Percentiles rank a stretch among this genome's conserved stretches.
Conservation (phyloP, 345 rosid species). For the Eucalyptus cloeziana region DNA sequence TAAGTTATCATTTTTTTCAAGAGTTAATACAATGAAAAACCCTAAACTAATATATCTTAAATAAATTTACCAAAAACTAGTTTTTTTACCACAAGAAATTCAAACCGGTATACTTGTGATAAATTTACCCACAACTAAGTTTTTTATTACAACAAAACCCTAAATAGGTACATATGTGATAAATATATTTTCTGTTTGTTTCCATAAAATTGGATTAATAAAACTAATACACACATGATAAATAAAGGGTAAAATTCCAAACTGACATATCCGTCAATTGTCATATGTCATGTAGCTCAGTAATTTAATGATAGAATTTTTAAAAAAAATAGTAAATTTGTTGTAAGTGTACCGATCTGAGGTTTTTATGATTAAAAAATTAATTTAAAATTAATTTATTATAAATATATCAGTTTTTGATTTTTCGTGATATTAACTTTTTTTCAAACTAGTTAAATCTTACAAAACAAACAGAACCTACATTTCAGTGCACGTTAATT, state of each 20-base stretch:
- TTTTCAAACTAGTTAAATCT: not conserved
- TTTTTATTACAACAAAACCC: too few relatives aligned
- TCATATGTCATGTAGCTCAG: fast-evolving
- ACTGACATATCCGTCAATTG: fast-evolving
- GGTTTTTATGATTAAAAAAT: too few relatives aligned
- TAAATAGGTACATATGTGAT: fast-evolving
- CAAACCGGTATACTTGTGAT: fast-evolving
- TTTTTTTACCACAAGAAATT: too few relatives aligned
- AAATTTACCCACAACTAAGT: too few relatives aligned
- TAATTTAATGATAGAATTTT: too few relatives aligned
- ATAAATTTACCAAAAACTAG: too few relatives aligned
- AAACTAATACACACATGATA: too few relatives aligned
- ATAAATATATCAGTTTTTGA: fast-evolving
- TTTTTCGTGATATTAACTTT: not conserved
- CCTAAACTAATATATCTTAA: too few relatives aligned
- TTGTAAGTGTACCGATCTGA: fast-evolving
- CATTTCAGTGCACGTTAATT: not conserved
- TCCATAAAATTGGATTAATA: too few relatives aligned
- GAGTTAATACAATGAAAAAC: too few relatives aligned
- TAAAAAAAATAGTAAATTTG: too few relatives aligned
- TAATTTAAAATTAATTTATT: fast-evolving
- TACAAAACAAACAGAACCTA: not conserved
- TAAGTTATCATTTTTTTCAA: not conserved
- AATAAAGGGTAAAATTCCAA: fast-evolving
- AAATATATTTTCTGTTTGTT: fast-evolving